phyloP scores from a whole-genome alignment of 768 basidiomycete species.

The Daedaleopsis sinensis region DNA sequence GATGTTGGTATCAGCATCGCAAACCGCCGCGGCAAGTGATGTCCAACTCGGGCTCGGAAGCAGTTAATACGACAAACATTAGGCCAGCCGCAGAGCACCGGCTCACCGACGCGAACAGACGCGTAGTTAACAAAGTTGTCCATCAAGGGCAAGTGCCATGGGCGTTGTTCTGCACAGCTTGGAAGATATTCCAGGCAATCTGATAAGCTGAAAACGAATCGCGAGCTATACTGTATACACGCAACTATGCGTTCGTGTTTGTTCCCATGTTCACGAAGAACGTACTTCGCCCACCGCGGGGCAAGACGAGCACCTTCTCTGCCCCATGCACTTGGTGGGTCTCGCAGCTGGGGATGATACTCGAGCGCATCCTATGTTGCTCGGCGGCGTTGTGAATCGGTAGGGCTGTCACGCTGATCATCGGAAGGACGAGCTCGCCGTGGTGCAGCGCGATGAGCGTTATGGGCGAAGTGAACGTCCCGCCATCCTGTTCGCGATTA shows the following conservation, averaged over 20 bases:
- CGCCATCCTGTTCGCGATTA: constrained; percentile 54
- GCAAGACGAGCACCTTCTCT: constrained; percentile 77
- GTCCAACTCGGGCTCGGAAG: no score
- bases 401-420: constrained; percentile 64
- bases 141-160: no score
- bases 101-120: no score
- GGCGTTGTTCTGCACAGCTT: no score
- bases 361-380: constrained; percentile 58
- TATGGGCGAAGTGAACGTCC: constrained; percentile 59
- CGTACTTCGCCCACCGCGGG: constrained; percentile 80
- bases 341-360: constrained; percentile 67
- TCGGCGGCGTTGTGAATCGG: constrained; percentile 42
- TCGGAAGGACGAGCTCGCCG: constrained; percentile 78
- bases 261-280: constrained; percentile 77
- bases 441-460: constrained; percentile 88
- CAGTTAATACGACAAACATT: no score
- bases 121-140: no score
- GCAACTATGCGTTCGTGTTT: constrained; percentile 14
- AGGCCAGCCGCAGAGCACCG: no score
- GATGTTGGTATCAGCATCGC: no score
- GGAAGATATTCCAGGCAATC: no score
- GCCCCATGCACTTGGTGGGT: constrained; percentile 87
- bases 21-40: no score
- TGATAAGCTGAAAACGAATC: no score
- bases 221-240: neutral